A percentile compares a stretch with the other conserved stretches of the same genome.
Conservation (phyloP, 2,329 filamentous ascomycete genomes). For the Lachnellula occidentalis region DNA sequence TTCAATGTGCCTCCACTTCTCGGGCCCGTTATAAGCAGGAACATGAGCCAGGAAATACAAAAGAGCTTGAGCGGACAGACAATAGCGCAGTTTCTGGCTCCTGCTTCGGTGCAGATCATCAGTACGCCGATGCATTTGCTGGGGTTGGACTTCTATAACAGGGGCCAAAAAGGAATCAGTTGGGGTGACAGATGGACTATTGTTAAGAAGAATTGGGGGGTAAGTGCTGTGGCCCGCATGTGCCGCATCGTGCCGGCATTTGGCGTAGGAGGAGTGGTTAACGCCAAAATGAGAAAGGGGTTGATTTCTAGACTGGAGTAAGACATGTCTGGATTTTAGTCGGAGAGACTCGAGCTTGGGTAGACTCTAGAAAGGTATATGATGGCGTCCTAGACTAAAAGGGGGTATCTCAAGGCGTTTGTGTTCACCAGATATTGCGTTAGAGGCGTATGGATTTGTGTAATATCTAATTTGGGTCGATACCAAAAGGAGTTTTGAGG, state of each 20-base stretch:
- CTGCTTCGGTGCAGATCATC: constrained; percentile 70
- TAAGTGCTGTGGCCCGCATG: constrained; percentile 70
- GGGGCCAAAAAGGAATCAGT: constrained; percentile 39
- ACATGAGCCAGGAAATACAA: constrained; percentile 48
- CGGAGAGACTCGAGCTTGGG: not conserved
- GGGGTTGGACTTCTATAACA: constrained; percentile 82
- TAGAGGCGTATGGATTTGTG: not conserved
- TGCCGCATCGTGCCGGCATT: constrained; percentile 85
- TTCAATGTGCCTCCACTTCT: constrained; percentile 85
- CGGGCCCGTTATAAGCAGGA: constrained; percentile 59
- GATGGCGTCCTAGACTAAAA: not conserved
- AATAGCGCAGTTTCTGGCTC: constrained; percentile 73
- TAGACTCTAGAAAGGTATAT: not conserved
- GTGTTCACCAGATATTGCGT: not conserved
- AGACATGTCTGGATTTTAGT: not conserved
- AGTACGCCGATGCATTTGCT: constrained; percentile 82
- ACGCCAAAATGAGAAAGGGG: constrained; percentile 61
- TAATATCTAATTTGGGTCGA: not conserved
- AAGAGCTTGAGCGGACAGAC: constrained; percentile 48
- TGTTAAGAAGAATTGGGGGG: constrained; percentile 70
- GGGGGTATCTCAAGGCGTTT: not conserved
- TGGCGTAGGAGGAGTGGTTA: constrained; percentile 82
- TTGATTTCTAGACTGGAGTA: constrained; percentile 59
- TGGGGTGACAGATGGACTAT: constrained; percentile 58
- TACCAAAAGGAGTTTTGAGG: not conserved